Base-by-base conservation (phyloP, 2,329 filamentous ascomycete species). In the Pseudogymnoascus sp. region DNA sequence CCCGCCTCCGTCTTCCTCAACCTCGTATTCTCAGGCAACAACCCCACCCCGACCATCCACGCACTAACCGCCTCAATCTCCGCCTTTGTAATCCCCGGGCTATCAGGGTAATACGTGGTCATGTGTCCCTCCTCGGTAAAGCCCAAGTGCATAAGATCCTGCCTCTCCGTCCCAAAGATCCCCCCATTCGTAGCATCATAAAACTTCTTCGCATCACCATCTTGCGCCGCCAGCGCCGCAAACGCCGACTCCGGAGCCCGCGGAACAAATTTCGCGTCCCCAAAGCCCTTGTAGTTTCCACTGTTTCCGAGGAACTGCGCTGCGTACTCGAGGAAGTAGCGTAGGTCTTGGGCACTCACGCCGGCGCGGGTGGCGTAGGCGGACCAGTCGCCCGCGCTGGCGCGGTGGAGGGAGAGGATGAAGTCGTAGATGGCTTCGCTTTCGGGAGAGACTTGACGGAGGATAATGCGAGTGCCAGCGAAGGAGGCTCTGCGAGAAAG, bases 211-310 rank as follows among this genome's bases (percentile, higher is more conserved):
- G 87, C 83, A 60, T 87, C 83, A 2, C 82, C 75, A 0, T 74
- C 76, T 14, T 80, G 80, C 14, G 81, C 79, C 47, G 87, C 86
- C 34, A 93, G 77, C 63, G 86, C 81, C 58, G 83, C 80, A 63
- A 92, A 81, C 4, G 79, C 81, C 62, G 82, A 81, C 66, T 85
- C 81, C 6, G 80, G 78, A 69, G 88, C 84, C 67, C 89, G 81
- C 2, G 90, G 90, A 62, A 94, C 81, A 70, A 94, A 92, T 72
- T 94, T 94, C 68, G 87, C 83, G 74, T 94, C 89, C 43, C 90
- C 90, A 69, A 92, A 93, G 67, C 88, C 88, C 77, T 93, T 93
- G 77, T 93, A 94, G 74, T 94, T 94, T 65, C 90, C 71, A 64
- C 80, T 81, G 71, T 93, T 94, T 47, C 88, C 88, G 2, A 94